Base-by-base conservation (phyloP, 306 rosid species). In the Dryas alaskensis region DNA sequence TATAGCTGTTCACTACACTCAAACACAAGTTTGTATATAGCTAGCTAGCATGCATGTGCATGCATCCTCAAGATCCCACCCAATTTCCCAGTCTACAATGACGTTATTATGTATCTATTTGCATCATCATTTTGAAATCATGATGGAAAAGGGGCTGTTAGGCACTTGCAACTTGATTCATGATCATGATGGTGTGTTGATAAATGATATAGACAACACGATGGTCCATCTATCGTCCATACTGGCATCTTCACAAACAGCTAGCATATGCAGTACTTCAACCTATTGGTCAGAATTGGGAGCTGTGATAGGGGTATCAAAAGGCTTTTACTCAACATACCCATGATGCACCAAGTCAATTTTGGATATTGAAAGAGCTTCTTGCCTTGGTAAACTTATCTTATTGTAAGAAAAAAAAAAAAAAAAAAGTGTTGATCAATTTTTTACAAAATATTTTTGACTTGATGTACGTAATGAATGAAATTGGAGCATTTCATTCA, bases 161-260 rank as follows among this genome's bases (percentile, higher is more conserved):
- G 69, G 48, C 43, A 2, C 37, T 31, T 31, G 10, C 17, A 48
- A 62, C 47, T 51, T 55, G 46, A 49, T 54, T 54, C 19, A 17
- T 54, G 60, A 55, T 70, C 17, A 6, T 27, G 19, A 10, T 65
- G 27, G 63, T 40, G 43, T 12, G 22, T 22, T 22, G 22, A 22
- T 22, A 22, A 22, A 31, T 74, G 71, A 74, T 40, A 19, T 43
- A 47, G 64, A 74, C 72, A 52, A 64, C 55, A 51, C 72, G 52
- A 53, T 10, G 78, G 48, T 74, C 52, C 55, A 54, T 54, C 9
- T 12, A 16, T 16, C 31, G 8, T 53, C 78, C 72, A 55, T 65
- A 53, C 72, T 19, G 45, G 55, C 53, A 65, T 13, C 48, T 65
- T 65, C 73, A 54, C 44, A 53, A 7, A 13, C 65, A 64, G 65